Base-by-base conservation (phyloP, 2,329 filamentous ascomycete species). In the Fusarium algeriense region DNA sequence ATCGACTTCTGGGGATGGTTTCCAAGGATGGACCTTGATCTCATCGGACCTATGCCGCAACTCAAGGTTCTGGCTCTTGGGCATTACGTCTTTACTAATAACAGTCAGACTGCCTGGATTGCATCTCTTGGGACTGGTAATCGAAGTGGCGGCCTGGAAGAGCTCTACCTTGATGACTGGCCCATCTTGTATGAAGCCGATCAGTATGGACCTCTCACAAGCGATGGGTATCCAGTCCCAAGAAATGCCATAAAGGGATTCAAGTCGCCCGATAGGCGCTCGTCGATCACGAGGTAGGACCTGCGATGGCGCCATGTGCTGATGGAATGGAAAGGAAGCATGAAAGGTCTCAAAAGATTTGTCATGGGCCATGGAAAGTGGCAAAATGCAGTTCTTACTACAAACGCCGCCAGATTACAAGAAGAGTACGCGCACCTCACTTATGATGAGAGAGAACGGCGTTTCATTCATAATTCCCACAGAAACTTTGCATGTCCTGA, bases 81-180 rank as follows among this genome's bases (percentile, higher is more conserved):
- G 1, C 80, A 79, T 1, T 83, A 80, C 48, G 73, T 78, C 5
- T 84, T 86, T 57, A 78, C 78, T 2, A 76, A 84, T 41, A 79
- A 84, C 43, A 80, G 79, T 71, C 82, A 86, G 53, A 67, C 84
- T 2, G 80, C 82, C 11, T 86, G 84, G 83, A 79, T 86, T 6
- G 66, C 81, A 0, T 78, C 78, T 0, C 79, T 85, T 15, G 32
- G 32, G 2, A 2, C 0, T 1, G 19, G 1, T 0, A 49, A 57
- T 1, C n/a, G 5, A 26, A 30, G 54, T 6, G 32, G 23, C 0
- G 75, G 70, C 1, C 77, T 86, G 0, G 67, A 80, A 30, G 77
- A 81, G 46, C 76, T 86, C 1, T 78, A 81, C 12, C 73, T 86
- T 0, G 82, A 84, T 32, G 76, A 83, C 48, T 86, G 83, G 46